Evolutionary conservation across 129 eudicot species (phyloP).

Genomic region (Daucus carota): DNA sequence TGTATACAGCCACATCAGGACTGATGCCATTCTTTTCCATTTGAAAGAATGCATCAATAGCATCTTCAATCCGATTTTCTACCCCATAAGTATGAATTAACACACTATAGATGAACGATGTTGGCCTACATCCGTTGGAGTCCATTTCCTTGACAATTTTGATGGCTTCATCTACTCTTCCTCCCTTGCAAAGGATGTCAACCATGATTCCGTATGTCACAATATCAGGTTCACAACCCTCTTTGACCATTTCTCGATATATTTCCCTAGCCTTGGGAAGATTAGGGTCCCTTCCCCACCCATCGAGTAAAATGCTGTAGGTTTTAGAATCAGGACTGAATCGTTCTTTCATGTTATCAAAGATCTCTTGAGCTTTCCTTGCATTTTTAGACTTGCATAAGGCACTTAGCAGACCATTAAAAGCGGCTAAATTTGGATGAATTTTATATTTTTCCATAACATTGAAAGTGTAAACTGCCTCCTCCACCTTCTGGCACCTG

Average conservation of each 20-base stretch:
- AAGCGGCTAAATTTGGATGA: conserved; percentile 73
- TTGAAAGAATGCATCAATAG: conserved; percentile 75
- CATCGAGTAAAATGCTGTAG: conserved; percentile 82
- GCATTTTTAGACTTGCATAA: conserved; percentile 86
- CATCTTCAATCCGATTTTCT: conserved; percentile 82
- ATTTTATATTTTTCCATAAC: conserved; percentile 66
- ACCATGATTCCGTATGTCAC: conserved; percentile 94
- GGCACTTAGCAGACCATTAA: conserved; percentile 85
- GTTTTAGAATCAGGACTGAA: conserved; percentile 80
- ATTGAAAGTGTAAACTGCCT: conserved; percentile 81
- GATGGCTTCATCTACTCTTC: conserved; percentile 81
- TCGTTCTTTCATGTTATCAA: conserved; percentile 60
- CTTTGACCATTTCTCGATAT: conserved; percentile 57
- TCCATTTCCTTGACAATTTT: conserved; percentile 62
- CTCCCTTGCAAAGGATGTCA: conserved; percentile 79
- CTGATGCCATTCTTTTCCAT: conserved; percentile 68
- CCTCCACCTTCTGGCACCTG: conserved; percentile 77
- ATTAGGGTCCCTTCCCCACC: conserved; percentile 95
- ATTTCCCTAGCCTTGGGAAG: conserved; percentile 80
- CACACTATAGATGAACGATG: conserved; percentile 80
- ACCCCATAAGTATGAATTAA: conserved; percentile 82
- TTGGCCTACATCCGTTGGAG: conserved; percentile 50
- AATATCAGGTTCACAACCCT: conserved; percentile 63
- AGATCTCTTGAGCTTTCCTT: conserved; percentile 87
- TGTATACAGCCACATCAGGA: conserved; percentile 79